Evolutionary conservation across 2,329 filamentous ascomycete species (phyloP), one percentile per base, ranked within the genome.

Genomic region (Fusarium sp.): DNA sequence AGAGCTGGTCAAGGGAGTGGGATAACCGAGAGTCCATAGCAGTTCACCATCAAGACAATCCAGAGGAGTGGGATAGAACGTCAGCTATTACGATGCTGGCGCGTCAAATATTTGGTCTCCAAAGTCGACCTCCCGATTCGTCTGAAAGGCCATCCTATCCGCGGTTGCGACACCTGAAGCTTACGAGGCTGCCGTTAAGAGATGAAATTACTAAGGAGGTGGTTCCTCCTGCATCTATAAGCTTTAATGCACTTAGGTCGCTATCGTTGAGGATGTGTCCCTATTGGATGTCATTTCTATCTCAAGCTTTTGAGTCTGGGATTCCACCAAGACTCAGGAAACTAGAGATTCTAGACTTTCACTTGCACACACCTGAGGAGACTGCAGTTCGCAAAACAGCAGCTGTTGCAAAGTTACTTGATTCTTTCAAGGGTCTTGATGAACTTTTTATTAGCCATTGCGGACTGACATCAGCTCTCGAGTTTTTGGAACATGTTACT

Each of bases 81-180:
- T 10, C 32, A 0, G 49, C 60, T 0, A 62, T 26, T 1, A 35
- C 49, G 1, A 17, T 62, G 20, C 9, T 49, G 3, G 13, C 32
- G 1, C 19, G 57, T 2, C 6, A 40, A 15, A 40, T 45, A 15
- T 56, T 56, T 13, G 49, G 44, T 2, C 19, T 62, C 2, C 8
- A 24, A 4, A 10, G 0, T 6, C 1, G 1, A 1, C 2, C 2
- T 2, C 2, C 24, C 1, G 13, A 20, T 2, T 1, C 15, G 1
- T 0, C 17, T n/a, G 6, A 5, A 6, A 26, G 6, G 1, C 5
- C n/a, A 4, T 7, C 2, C 0, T 49, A 20, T 4, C 57, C 49
- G 1, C 48, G n/a, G 10, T 5, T 62, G 5, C 17, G 11, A 0
- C 49, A n/a, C 1, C 5, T 63, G 5, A 56, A 13, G 3, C 20